Percentiles rank a stretch among this genome's conserved stretches.
Evolutionary conservation across 768 basidiomycete species (phyloP).

Genomic region (Polyporus arcularius): DNA sequence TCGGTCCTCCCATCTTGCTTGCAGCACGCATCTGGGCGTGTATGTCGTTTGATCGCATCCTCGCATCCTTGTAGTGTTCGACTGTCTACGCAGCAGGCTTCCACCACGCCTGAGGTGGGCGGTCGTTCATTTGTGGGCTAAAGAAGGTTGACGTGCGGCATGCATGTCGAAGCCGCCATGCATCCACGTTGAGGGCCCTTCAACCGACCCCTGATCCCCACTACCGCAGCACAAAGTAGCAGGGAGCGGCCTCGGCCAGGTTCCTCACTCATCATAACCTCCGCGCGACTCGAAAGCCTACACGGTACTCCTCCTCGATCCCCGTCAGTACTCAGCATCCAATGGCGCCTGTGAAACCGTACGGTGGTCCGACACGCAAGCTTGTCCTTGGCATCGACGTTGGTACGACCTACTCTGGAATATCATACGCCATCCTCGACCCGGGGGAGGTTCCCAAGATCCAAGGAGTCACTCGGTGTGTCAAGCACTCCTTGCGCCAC

Average conservation of each 20-base stretch:
- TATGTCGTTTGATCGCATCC: too few species aligned
- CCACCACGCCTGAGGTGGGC: too few species aligned
- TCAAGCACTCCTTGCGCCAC: not conserved
- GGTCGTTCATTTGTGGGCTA: not conserved
- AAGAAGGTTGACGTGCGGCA: not conserved
- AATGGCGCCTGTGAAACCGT: slow-evolving; percentile 16
- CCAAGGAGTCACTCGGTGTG: slow-evolving; percentile 47
- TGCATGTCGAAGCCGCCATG: not conserved
- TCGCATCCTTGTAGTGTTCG: too few species aligned
- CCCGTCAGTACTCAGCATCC: not conserved
- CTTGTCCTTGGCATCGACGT: slow-evolving; percentile 54
- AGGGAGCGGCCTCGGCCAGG: not conserved
- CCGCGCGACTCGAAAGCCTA: not conserved
- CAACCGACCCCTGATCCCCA: not conserved
- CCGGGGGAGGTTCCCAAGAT: slow-evolving; percentile 39
- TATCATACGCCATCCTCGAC: slow-evolving; percentile 46
- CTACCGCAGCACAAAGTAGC: not conserved
- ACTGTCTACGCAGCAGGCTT: too few species aligned
- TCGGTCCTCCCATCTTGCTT: too few species aligned
- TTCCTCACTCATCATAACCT: not conserved
- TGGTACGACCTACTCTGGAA: slow-evolving; percentile 53
- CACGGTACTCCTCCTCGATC: not conserved
- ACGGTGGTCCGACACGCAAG: slow-evolving; percentile 41
- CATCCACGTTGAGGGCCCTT: not conserved
- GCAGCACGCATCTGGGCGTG: too few species aligned